A percentile compares a stretch with the other conserved stretches of the same genome.
Conservation (phyloP, 116 monocot species). For the Phalaenopsis hybrid region DNA sequence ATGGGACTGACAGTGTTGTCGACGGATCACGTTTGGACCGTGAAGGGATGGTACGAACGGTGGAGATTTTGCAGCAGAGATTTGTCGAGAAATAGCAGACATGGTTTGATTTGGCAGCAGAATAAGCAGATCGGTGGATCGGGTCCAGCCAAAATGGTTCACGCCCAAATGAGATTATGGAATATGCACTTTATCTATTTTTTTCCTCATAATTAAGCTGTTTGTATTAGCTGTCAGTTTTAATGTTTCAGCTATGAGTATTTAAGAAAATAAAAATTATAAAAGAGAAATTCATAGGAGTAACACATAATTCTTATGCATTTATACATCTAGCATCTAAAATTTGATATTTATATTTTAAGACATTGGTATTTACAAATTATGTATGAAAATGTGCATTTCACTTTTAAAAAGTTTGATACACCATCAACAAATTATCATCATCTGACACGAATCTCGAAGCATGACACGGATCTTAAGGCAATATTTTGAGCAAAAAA, state of each 20-base stretch:
- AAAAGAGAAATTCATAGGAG: no score
- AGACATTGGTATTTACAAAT: no score
- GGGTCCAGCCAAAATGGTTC: constrained; percentile 1
- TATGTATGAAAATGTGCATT: no score
- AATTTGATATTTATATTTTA: no score
- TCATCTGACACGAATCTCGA: no score
- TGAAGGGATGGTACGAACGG: background rate
- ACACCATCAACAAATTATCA: no score
- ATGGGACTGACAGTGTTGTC: background rate
- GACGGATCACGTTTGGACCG: background rate
- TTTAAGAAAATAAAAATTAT: background rate
- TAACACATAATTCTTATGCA: no score
- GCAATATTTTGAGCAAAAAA: no score
- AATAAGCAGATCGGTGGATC: background rate
- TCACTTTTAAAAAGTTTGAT: no score
- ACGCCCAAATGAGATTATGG: background rate
- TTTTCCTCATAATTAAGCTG: background rate
- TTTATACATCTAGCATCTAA: no score
- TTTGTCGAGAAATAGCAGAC: background rate
- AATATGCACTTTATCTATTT: background rate
- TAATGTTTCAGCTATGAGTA: no score
- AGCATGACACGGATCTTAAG: no score
- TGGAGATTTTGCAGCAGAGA: background rate
- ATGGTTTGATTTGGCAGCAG: background rate
- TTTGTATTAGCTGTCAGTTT: background rate